These are phyloP conservation scores for Quercus wislizeni DNA, from an alignment of 306 rosid species.

Conservation along the genomic window DNA sequence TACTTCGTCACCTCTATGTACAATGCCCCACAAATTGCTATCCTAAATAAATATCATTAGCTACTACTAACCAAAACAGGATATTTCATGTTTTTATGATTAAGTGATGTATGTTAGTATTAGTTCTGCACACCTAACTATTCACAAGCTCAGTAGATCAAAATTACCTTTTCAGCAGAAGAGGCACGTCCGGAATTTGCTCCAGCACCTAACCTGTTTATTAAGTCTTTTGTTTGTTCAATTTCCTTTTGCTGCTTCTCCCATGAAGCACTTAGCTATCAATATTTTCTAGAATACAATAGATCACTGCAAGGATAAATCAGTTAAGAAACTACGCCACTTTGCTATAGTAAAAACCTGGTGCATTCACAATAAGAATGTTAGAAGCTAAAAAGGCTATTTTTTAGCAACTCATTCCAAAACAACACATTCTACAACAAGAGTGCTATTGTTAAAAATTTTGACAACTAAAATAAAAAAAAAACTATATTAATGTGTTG, in stretches of 20 bases:
- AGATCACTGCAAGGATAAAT: too few relatives aligned
- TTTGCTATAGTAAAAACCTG: too few relatives aligned
- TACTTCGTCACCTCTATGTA: neutral
- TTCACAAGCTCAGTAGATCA: neutral
- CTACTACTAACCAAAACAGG: neutral
- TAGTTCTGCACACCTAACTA: neutral
- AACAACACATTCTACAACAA: too few relatives aligned
- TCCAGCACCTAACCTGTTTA: conserved; percentile 87
- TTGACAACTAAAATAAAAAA: too few relatives aligned
- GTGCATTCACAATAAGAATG: too few relatives aligned
- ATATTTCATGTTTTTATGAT: neutral
- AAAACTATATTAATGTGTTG: too few relatives aligned
- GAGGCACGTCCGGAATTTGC: conserved; percentile 96
- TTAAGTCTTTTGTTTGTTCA: conserved; percentile 77
- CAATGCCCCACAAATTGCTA: neutral
- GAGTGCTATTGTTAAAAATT: too few relatives aligned
- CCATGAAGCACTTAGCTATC: conserved; percentile 59
- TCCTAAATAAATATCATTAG: neutral
- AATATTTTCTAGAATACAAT: too few relatives aligned
- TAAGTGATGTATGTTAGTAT: neutral
- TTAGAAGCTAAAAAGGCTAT: too few relatives aligned
- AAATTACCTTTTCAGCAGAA: conserved; percentile 83
- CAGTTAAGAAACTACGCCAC: too few relatives aligned
- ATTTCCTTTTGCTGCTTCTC: conserved; percentile 99
- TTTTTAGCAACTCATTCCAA: too few relatives aligned